Evolutionary conservation across 2,329 filamentous ascomycete genomes (phyloP), one percentile per base, ranked within the genome.

Genomic region (Arthroderma sp.): DNA sequence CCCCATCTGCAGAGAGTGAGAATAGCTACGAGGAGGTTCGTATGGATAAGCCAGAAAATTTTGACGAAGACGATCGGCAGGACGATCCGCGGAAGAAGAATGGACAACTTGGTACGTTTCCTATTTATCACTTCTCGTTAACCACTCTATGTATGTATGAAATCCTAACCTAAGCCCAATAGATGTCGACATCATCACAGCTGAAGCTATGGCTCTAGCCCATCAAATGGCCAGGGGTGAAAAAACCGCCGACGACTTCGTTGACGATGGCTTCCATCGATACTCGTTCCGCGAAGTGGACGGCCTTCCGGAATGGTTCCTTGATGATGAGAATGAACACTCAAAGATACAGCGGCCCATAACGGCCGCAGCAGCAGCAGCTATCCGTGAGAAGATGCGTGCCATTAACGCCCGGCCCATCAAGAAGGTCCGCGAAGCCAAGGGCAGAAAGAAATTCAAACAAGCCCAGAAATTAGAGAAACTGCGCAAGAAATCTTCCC

Each of bases 181-280:
- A 79, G 91, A 96, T 68, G 95, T 98, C 73, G 90, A 97, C 70
- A 97, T 98, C 66, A 95, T 97, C 67, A 98, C 93, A n/a, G 93
- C 90, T 4, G 93, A 98, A 77, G 93, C 94, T 62, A 98, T 98
- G 93, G 94, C 91, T 0, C 80, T 98, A 15, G 94, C 93, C 0
- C 93, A 97, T 63, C 82, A 89, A 67, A 84, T 98, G 59, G 93
- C 91, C 2, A 89, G 86, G 0, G 91, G 91, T 47, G 81, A 91
- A 68, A 91, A 86, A 71, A 87, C 85, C 0, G 86, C 82, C 49
- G 73, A 86, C 57, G 88, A 96, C 64, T 76, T 95, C 4, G 76
- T 91, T 49, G 94, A 98, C 67, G 91, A 97, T 61, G 85, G 84
- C 41, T 98, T 93, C 80, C 96, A 95, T 77, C 93, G 89, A 71